phyloP scores from a whole-genome alignment of 78 protist species.

The slime mould (Dictyostelium discoideum) region DNA sequence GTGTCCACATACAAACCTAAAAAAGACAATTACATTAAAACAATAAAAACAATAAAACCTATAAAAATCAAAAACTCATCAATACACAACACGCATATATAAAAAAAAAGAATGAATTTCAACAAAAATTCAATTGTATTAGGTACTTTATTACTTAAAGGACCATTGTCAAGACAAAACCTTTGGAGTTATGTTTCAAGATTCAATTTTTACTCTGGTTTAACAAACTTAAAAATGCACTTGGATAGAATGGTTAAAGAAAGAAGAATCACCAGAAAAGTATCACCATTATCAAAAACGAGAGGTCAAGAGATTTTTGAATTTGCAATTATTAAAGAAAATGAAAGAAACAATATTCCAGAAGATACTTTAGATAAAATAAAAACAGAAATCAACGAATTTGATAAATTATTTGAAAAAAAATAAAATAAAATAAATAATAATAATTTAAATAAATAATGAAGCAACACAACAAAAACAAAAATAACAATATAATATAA shows the following conservation, averaged over 20 bases:
- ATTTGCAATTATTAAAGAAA: background rate
- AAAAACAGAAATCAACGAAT: background rate
- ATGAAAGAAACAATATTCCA: background rate
- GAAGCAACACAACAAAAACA: background rate
- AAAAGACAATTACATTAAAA: too few relatives aligned
- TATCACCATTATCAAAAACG: background rate
- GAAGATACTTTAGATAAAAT: background rate
- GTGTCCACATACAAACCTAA: too few relatives aligned
- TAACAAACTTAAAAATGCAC: background rate
- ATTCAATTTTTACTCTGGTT: background rate
- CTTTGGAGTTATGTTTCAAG: conserved; percentile 2
- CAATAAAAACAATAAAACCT: background rate
- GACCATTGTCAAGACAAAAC: conserved; percentile 19
- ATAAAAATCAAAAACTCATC: background rate
- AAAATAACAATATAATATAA: background rate
- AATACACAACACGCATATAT: background rate
- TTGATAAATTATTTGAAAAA: background rate
- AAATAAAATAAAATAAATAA: background rate
- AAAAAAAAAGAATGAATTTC: background rate
- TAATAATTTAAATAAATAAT: background rate
- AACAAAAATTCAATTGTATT: conserved; percentile 42
- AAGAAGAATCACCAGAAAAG: conserved; percentile 4
- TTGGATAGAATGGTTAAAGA: background rate
- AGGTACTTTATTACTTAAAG: conserved; percentile 26
- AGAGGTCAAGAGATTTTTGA: background rate